These are phyloP conservation scores for Citropsis articulata DNA, from an alignment of 345 rosid species.

Conservation along the genomic window DNA sequence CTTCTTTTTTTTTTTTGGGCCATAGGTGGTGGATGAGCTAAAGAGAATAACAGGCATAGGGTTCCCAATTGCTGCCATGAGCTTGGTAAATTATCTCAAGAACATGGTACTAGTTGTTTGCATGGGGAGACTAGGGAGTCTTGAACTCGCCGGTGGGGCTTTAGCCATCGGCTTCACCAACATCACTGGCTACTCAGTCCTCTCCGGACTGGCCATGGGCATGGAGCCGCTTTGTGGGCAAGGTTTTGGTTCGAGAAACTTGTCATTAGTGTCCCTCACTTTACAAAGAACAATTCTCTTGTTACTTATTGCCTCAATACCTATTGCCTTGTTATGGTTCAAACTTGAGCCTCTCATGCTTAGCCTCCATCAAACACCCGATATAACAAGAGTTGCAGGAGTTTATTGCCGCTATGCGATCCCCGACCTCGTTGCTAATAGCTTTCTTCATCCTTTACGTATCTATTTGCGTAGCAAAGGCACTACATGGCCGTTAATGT, in stretches of 20 bases:
- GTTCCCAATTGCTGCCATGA: constrained; percentile 70
- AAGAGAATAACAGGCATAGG: constrained; percentile 61
- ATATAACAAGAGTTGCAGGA: constrained; percentile 62
- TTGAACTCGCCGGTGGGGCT: constrained; percentile 93
- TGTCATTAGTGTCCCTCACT: constrained; percentile 43
- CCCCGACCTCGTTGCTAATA: constrained; percentile 78
- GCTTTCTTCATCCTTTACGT: constrained; percentile 79
- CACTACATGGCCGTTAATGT: constrained; percentile 80
- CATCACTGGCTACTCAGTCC: constrained; percentile 87
- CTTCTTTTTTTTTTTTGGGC: not conserved
- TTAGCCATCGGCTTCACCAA: constrained; percentile 90
- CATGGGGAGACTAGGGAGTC: constrained; percentile 87
- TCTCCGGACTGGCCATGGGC: constrained; percentile 84
- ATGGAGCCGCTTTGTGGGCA: constrained; percentile 94
- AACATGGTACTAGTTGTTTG: constrained; percentile 74
- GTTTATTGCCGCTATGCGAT: constrained; percentile 58
- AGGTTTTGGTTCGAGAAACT: constrained; percentile 74
- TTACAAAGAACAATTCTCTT: constrained; percentile 61
- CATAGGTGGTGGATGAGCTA: constrained; percentile 70
- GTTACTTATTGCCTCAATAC: constrained; percentile 59
- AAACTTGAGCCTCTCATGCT: constrained; percentile 72
- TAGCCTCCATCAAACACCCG: constrained; percentile 56
- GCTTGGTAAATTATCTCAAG: constrained; percentile 65
- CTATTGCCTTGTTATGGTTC: constrained; percentile 64
- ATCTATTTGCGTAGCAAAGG: constrained; percentile 85